Evolutionary conservation across 1,139 yeast species (phyloP).

Genomic region (Taphrina communis): DNA sequence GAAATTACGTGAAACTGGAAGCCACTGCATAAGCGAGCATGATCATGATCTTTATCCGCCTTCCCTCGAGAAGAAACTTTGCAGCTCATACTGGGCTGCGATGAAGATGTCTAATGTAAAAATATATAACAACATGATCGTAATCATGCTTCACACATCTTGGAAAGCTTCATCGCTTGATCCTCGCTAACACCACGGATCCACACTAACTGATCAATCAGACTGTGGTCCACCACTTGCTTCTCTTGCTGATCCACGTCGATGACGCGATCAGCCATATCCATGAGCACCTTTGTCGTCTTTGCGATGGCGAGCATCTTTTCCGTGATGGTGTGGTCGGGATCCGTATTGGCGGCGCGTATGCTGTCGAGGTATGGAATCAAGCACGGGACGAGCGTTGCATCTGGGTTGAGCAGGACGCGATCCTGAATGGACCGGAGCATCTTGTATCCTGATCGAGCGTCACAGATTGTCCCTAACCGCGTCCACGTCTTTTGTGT

Average conservation of each 20-base stretch:
- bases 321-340: neutral
- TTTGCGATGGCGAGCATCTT: constrained; percentile 8
- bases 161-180: neutral
- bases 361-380: constrained; percentile 13
- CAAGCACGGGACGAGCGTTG: constrained; percentile 16
- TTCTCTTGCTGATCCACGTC: neutral
- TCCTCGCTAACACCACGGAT: constrained; percentile 9
- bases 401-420: constrained; percentile 56
- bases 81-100: no score
- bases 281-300: constrained; percentile 22
- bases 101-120: no score
- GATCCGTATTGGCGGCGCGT: neutral
- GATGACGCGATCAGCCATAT: constrained; percentile 17
- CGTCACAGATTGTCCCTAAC: constrained; percentile 61
- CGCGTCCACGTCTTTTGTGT: constrained; percentile 54
- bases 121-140: neutral
- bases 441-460: constrained; percentile 68
- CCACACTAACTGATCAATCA: constrained; percentile 21
- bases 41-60: no score
- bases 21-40: no score
- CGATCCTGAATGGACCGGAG: constrained; percentile 72
- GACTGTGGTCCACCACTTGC: neutral
- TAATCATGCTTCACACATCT: constrained; percentile 5
- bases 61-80: no score
- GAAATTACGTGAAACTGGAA: no score